Percentiles rank a stretch among this genome's conserved stretches.
Conservation (phyloP, 306 rosid species). For the Corylus heterophylla region DNA sequence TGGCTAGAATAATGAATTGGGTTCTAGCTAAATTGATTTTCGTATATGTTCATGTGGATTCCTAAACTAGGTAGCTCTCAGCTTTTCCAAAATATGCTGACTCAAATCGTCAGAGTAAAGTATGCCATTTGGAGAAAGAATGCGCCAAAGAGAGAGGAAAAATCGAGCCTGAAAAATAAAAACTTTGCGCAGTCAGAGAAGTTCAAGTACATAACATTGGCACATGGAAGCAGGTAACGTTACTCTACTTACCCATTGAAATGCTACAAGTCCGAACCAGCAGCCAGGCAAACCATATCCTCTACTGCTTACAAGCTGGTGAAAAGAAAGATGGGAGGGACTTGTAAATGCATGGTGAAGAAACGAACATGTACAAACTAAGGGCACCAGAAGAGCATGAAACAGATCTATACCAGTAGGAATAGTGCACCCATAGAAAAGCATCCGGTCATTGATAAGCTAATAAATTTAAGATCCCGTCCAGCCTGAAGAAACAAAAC, state of each 20-base stretch:
- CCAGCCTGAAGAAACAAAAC: constrained; percentile 67
- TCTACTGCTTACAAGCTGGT: constrained; percentile 59
- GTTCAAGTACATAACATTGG: constrained; percentile 14
- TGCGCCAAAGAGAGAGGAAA: constrained; percentile 56
- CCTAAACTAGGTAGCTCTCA: constrained; percentile 37
- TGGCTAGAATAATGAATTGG: neutral
- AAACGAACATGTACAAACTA: constrained; percentile 11
- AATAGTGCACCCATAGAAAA: constrained; percentile 57
- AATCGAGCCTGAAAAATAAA: constrained; percentile 29
- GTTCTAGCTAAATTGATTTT: neutral
- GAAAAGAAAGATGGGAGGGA: constrained; percentile 15
- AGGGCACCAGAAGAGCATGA: constrained; percentile 17
- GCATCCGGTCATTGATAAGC: constrained; percentile 83
- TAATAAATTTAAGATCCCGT: constrained; percentile 72
- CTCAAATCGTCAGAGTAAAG: constrained; percentile 47
- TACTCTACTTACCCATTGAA: constrained; percentile 76
- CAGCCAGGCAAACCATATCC: constrained; percentile 74
- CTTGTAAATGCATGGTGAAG: constrained; percentile 17
- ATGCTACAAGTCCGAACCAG: constrained; percentile 72
- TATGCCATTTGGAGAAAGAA: constrained; percentile 59
- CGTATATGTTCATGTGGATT: constrained; percentile 8
- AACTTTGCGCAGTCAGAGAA: constrained; percentile 10
- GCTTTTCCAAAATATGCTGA: constrained; percentile 38
- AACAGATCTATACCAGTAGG: constrained; percentile 46
- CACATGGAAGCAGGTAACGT: constrained; percentile 20